Conservation (phyloP, 2,329 filamentous ascomycete species). For the Epichloe glyceriae region DNA sequence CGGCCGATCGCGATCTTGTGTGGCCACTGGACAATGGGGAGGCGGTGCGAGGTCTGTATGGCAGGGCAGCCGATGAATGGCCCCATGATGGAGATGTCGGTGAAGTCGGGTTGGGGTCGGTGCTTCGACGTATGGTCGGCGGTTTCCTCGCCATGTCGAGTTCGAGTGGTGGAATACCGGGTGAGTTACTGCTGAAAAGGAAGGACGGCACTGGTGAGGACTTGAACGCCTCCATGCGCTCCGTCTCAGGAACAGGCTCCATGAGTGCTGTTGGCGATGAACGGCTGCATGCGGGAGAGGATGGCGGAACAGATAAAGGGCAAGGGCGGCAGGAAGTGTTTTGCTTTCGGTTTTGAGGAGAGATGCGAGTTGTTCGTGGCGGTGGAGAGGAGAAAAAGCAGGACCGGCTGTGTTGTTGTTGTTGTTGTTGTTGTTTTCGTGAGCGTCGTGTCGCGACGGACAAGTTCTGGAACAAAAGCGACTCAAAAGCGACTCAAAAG, state of each 20-base stretch:
- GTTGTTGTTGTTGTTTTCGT: neutral
- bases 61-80: conserved; percentile 27
- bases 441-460: neutral
- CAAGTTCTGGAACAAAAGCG: neutral
- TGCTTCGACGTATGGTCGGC: conserved; percentile 41
- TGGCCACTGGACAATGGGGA: conserved; percentile 47
- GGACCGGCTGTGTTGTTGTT: neutral
- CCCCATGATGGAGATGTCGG: conserved; percentile 38
- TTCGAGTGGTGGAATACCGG: conserved; percentile 25
- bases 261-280: conserved; percentile 23
- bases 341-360: neutral
- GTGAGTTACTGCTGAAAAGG: conserved; percentile 28
- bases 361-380: no score
- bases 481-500: neutral
- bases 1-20: conserved; percentile 43
- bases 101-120: conserved; percentile 41
- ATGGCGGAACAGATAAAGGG: neutral
- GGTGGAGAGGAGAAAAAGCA: neutral
- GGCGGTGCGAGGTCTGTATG: conserved; percentile 49
- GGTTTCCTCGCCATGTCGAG: conserved; percentile 36
- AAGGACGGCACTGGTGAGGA: conserved; percentile 40
- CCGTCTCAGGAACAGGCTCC: conserved; percentile 56
- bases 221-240: conserved; percentile 54
- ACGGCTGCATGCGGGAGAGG: conserved; percentile 1
- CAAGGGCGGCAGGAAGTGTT: neutral